Percentiles rank a stretch among this genome's conserved stretches.
Evolutionary conservation across 2,329 filamentous ascomycete species (phyloP).

Genomic region (Paecilomyces sp.): DNA sequence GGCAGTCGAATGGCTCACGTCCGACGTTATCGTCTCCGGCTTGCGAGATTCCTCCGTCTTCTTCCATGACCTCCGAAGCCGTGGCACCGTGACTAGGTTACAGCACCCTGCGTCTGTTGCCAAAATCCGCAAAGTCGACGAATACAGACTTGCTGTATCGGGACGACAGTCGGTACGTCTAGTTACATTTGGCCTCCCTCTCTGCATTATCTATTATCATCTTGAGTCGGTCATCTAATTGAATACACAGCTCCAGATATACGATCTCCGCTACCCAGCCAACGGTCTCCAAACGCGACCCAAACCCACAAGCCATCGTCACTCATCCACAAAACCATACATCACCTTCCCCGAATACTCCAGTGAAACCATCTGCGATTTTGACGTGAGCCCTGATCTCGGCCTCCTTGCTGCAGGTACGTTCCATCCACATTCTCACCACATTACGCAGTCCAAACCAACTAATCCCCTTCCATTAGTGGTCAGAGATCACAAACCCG

Average conservation of each 20-base stretch:
- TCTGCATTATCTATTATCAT: not conserved
- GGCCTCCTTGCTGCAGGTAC: constrained; percentile 31
- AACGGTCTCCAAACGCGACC: constrained; percentile 19
- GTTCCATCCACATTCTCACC: constrained; percentile 3
- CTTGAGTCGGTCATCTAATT: not conserved
- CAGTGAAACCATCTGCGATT: constrained; percentile 18
- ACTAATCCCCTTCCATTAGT: constrained; percentile 13
- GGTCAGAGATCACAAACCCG: constrained; percentile 24
- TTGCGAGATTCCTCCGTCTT: constrained; percentile 26
- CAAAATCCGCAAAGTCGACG: constrained; percentile 28
- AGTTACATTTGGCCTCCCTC: not conserved
- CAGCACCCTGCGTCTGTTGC: constrained; percentile 27
- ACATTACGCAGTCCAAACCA: not conserved
- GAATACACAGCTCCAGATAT: constrained; percentile 29
- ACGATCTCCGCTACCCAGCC: constrained; percentile 31
- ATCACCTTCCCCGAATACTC: constrained; percentile 27
- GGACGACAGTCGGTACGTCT: constrained; percentile 23
- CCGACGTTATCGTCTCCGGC: constrained; percentile 28
- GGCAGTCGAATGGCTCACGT: constrained; percentile 32
- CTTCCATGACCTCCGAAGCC: constrained; percentile 28
- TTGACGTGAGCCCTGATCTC: constrained; percentile 31
- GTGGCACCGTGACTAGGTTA: constrained; percentile 22
- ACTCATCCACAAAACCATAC: constrained; percentile 27
- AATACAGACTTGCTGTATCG: constrained; percentile 26
- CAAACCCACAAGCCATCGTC: constrained; percentile 17